Evolutionary conservation across 768 basidiomycete genomes (phyloP).

Genomic region (Pisolithus microcarpus): DNA sequence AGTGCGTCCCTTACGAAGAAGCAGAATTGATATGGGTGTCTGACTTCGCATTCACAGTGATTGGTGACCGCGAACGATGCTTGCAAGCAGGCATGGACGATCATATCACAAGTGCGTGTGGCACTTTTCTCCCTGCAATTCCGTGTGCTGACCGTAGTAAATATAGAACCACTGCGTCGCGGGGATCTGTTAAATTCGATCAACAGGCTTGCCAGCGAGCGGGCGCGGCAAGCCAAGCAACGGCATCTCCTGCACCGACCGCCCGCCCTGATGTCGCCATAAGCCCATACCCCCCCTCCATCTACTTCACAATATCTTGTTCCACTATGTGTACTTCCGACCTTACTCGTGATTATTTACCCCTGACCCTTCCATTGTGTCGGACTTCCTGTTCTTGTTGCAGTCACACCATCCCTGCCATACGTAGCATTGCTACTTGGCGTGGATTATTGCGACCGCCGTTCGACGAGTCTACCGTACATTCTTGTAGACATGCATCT

Average conservation of each 20-base stretch:
- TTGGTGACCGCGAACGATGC: slow-evolving; percentile 75
- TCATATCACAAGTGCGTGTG: slow-evolving; percentile 67
- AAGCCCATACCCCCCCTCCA: background rate
- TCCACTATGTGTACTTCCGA: background rate
- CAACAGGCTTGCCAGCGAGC: slow-evolving; percentile 69
- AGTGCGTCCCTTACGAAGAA: slow-evolving; percentile 46
- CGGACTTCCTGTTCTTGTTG: too few relatives aligned
- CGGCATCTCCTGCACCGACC: slow-evolving; percentile 27
- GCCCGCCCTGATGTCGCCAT: slow-evolving; percentile 25
- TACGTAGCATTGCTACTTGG: too few relatives aligned
- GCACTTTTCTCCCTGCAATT: background rate
- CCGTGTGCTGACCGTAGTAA: background rate
- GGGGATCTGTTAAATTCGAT: slow-evolving; percentile 77
- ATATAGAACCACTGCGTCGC: slow-evolving; percentile 67
- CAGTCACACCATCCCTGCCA: too few relatives aligned
- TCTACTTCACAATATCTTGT: too few relatives aligned
- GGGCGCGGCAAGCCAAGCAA: slow-evolving; percentile 30
- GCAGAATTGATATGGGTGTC: background rate
- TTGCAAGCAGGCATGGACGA: slow-evolving; percentile 78
- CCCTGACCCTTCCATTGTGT: too few relatives aligned
- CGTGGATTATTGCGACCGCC: too few relatives aligned
- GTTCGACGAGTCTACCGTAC: too few relatives aligned
- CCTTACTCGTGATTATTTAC: background rate
- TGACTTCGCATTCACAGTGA: slow-evolving; percentile 48
- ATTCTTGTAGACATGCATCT: too few relatives aligned